Base-by-base conservation (phyloP, 139 green algal species). In the Nannochloris sp. region DNA sequence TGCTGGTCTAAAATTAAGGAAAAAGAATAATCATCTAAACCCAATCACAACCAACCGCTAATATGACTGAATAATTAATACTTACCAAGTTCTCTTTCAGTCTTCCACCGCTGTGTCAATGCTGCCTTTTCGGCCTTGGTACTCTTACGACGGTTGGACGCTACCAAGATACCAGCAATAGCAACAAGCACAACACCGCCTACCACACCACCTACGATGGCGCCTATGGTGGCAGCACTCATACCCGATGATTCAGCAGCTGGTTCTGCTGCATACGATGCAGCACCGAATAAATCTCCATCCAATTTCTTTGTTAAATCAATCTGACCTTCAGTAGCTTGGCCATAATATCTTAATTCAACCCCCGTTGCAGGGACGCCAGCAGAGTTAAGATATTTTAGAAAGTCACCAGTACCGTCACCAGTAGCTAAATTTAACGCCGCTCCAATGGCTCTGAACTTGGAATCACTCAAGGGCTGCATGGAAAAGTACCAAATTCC, bases 401-500 rank as follows among this genome's bases (percentile, higher is more conserved):
- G 42, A 19, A 51, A 51, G n/a, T n/a, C n/a, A n/a, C n/a, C n/a
- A 19, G 19, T 51, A 19, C 42, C 42, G 42, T 51, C 42, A 19
- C 19, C 42, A 19, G 30, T 25, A 23, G 51, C 25, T n/a, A 46
- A 0, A 25, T 25, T 24, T 23, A 57, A 19, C 29, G 12, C 56
- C 29, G 19, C 46, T 23, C 56, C 14, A 30, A 27, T 27, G 42
- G 19, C 42, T 19, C 19, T 19, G 42, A 19, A 19, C 19, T 51
- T 51, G 19, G 42, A 51, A 19, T 51, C 42, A 19, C 19, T 27
- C 19, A 51, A 27, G 42, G 42, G 42, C 19, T 51, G 19, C 36
- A 25, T 64, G 32, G 23, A 23, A 48, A 64, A 64, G 23, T 64
- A 64, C 56, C 56, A 64, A 29, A 64, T 64, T 47, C 56, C 56